A percentile compares a stretch with the other conserved stretches of the same genome.
These are phyloP conservation scores for Buddleja alternifolia DNA, from an alignment of 257 asterid genomes.

Conservation along the genomic window DNA sequence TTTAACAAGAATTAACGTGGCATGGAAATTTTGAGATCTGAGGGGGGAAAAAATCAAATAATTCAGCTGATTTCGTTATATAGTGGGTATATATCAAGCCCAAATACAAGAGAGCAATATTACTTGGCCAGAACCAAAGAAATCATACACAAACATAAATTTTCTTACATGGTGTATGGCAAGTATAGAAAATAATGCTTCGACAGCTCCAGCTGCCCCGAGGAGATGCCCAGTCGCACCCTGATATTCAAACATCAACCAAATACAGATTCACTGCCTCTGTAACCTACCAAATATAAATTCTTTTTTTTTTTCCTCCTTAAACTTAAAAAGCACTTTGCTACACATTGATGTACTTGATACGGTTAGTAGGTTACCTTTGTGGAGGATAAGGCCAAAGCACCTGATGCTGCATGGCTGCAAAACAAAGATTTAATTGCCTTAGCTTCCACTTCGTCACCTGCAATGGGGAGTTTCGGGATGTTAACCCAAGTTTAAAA, in stretches of 20 bases:
- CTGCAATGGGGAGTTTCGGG: constrained; percentile 45
- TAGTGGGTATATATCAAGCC: background rate
- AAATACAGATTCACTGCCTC: background rate
- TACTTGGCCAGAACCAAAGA: constrained; percentile 13
- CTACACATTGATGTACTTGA: background rate
- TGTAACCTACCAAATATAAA: too few relatives aligned
- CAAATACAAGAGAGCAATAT: background rate
- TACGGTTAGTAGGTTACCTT: constrained; percentile 50
- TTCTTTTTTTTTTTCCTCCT: too few relatives aligned
- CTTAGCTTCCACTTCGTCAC: constrained; percentile 88
- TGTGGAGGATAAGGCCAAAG: constrained; percentile 83
- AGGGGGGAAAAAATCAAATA: background rate
- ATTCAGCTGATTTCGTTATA: background rate
- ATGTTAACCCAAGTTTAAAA: constrained; percentile 15
- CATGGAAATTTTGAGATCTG: background rate
- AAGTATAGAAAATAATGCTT: constrained; percentile 76
- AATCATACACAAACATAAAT: background rate
- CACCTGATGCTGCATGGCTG: constrained; percentile 67
- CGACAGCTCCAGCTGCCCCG: constrained; percentile 99
- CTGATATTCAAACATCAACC: constrained; percentile 35
- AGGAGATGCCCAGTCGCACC: constrained; percentile 97
- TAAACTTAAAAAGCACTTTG: background rate
- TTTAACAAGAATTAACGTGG: background rate
- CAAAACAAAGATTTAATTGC: constrained; percentile 76
- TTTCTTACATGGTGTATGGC: constrained; percentile 78